Evolutionary conservation across 768 basidiomycete species (phyloP).

Genomic region (Serendipita vermifera): DNA sequence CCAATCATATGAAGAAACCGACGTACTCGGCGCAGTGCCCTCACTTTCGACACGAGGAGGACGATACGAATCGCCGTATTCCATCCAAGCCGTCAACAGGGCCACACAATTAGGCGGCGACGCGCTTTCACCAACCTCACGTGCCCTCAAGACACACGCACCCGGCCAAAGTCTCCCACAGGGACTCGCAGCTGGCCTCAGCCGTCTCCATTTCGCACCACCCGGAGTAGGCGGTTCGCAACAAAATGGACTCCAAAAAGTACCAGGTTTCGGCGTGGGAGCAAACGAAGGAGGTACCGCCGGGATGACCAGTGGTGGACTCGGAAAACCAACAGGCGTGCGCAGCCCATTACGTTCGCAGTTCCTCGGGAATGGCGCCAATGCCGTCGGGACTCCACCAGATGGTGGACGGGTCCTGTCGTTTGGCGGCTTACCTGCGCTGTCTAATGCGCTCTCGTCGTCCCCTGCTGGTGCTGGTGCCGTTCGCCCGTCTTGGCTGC

Average conservation of each 20-base stretch:
- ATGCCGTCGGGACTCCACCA: not conserved
- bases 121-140: conserved; percentile 40
- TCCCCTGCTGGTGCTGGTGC: no score
- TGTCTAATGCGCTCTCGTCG: no score
- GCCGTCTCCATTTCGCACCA: conserved; percentile 67
- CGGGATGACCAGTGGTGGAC: conserved; percentile 6
- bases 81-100: conserved; percentile 16
- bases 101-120: conserved; percentile 20
- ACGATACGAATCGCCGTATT: conserved; percentile 18
- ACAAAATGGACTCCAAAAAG: conserved; percentile 8
- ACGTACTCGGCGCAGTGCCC: conserved; percentile 18
- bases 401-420: not conserved
- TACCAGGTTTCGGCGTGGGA: not conserved
- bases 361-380: not conserved
- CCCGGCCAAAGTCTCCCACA: conserved; percentile 87
- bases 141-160: conserved; percentile 76
- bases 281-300: not conserved
- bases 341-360: conserved; percentile 8
- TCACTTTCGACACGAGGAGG: conserved; percentile 19
- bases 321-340: not conserved
- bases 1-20: conserved; percentile 18
- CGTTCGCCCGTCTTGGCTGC: no score
- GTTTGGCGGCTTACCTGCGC: no score
- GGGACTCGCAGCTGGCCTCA: conserved; percentile 82
- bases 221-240: conserved; percentile 12